These are phyloP conservation scores for Peronospora belbahrii DNA, from an alignment of 352 stramenopile species.

Conservation along the genomic window DNA sequence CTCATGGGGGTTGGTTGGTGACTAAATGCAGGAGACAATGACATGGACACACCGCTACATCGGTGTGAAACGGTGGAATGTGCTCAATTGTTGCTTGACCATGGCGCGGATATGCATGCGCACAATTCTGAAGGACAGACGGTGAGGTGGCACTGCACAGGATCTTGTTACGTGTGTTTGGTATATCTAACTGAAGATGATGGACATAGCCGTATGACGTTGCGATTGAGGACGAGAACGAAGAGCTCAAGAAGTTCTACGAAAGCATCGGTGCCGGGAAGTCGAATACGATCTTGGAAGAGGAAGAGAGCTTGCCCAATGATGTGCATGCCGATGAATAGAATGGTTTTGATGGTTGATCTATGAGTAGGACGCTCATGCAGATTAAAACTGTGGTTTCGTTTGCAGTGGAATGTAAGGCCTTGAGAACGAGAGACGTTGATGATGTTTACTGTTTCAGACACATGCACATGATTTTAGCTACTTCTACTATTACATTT, in stretches of 20 bases:
- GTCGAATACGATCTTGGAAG: conserved; percentile 28
- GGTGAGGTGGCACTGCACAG: conserved; percentile 11
- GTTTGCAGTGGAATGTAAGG: too few relatives aligned
- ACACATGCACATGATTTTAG: not conserved
- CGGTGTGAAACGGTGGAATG: conserved; percentile 52
- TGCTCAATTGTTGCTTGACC: conserved; percentile 44
- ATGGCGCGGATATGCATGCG: conserved; percentile 55
- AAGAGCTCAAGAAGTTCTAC: conserved; percentile 43
- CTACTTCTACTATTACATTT: not conserved
- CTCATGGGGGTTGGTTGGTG: not conserved
- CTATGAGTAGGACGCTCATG: not conserved
- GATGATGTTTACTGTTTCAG: not conserved
- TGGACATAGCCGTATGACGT: conserved; percentile 42
- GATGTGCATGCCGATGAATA: conserved; percentile 21
- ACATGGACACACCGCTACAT: conserved; percentile 60
- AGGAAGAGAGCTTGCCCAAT: conserved; percentile 18
- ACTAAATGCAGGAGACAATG: conserved; percentile 37
- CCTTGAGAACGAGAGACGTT: not conserved
- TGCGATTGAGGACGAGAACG: conserved; percentile 56
- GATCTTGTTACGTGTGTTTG: not conserved
- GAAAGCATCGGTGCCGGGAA: conserved; percentile 43
- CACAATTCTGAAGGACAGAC: conserved; percentile 52
- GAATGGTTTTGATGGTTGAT: not conserved
- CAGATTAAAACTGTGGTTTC: too few relatives aligned
- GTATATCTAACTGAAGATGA: conserved; percentile 1